Evolutionary conservation across 192 early-diverging fungal genomes (phyloP), one percentile per base, ranked within the genome.

Genomic region (Coemansia sp.): DNA sequence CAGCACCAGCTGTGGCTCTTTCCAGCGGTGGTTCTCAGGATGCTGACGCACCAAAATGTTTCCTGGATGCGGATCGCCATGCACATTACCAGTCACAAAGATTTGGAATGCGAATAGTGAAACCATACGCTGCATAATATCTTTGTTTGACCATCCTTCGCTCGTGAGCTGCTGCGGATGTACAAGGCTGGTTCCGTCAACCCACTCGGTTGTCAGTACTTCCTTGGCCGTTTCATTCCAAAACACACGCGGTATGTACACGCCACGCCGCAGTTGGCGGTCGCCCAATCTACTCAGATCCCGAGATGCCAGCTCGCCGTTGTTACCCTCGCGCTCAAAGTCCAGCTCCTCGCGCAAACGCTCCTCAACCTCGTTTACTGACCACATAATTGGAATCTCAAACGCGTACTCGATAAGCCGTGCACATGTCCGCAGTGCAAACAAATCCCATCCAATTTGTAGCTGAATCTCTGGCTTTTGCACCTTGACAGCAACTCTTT

Each of bases 171-270:
- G 48, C 25, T 35, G 15, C 11, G 78, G 81, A 41, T 93, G 85
- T 1, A 86, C 87, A 15, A 94, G 76, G 32, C 84, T 81, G n/a
- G 85, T 75, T 7, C 93, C 95, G 49, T 94, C 89, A 29, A 94
- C 87, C 93, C 93, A 98, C 66, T 98, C 95, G 12, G 89, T 86
- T 0, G 91, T 89, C 85, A 98, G 79, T 4, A 98, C 84, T 38
- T 88, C 70, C 37, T 79, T 79, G 0, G 87, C 75, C 5, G 91
- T 93, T 43, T 72, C 82, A 0, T 91, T 85, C 82, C 88, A 87
- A 41, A 86, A 86, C 29, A 95, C 86, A 39, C 82, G 85, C 5
- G 95, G 95, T 3, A 98, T 83, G 81, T 95, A 86, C 21, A 90
- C 88, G 17, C 66, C 57, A 11, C 69, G 48, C 5, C 67, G 56